Conservation (phyloP, 2,329 filamentous ascomycete species). For the Sphaerulina musiva region DNA sequence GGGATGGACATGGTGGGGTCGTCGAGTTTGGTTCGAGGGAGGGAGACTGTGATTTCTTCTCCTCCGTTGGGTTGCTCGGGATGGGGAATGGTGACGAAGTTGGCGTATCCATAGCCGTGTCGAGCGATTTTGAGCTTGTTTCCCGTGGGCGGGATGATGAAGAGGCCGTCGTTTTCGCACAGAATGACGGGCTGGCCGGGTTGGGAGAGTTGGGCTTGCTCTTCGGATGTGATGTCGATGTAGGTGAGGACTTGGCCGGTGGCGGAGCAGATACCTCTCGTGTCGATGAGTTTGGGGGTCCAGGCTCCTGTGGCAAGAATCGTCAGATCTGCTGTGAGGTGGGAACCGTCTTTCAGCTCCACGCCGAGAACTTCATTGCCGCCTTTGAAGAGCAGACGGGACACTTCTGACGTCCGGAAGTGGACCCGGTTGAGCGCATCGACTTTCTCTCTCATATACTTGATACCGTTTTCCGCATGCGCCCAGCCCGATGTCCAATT, state of each 20-base stretch:
- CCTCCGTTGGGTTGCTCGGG: slow-evolving; percentile 35
- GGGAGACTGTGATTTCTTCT: slow-evolving; percentile 39
- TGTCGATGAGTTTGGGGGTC: slow-evolving; percentile 70
- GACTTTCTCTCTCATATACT: slow-evolving; percentile 51
- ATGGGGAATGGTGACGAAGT: slow-evolving; percentile 42
- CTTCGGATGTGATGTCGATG: slow-evolving; percentile 63
- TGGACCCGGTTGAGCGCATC: slow-evolving; percentile 48
- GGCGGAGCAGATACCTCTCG: slow-evolving; percentile 67
- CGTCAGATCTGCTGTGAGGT: slow-evolving; percentile 61
- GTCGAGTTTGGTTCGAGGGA: slow-evolving; percentile 46
- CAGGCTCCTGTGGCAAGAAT: slow-evolving; percentile 83
- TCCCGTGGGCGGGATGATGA: slow-evolving; percentile 61
- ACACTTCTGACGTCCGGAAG: slow-evolving; percentile 47
- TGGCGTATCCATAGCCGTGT: slow-evolving; percentile 47
- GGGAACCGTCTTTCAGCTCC: slow-evolving; percentile 45
- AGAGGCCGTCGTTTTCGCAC: slow-evolving; percentile 64
- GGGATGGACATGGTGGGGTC: slow-evolving; percentile 45
- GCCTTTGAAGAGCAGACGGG: slow-evolving; percentile 37
- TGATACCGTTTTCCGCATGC: slow-evolving; percentile 65
- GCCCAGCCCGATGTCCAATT: slow-evolving; percentile 75
- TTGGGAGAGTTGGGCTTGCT: slow-evolving; percentile 56
- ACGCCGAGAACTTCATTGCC: slow-evolving; percentile 51
- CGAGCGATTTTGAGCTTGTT: slow-evolving; percentile 44
- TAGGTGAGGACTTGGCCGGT: slow-evolving; percentile 80
- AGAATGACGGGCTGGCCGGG: slow-evolving; percentile 62